Percentiles rank a stretch among this genome's conserved stretches.
These are phyloP conservation scores for Lumnitzera racemosa DNA, from an alignment of 345 rosid species.

Conservation along the genomic window DNA sequence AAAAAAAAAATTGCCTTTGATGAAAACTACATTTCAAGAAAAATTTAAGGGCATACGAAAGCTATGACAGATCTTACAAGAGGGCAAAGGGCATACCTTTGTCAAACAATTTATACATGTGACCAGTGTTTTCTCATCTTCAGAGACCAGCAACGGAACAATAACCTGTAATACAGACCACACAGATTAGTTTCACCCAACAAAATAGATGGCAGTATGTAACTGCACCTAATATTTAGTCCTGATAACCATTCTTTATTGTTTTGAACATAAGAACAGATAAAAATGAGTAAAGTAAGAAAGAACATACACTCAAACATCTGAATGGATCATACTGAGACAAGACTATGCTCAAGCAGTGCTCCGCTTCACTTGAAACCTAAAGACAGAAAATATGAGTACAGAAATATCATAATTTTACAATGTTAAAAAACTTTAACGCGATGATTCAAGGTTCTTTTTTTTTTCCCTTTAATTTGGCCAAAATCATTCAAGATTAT, in stretches of 20 bases:
- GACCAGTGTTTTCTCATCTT: slow-evolving; percentile 88
- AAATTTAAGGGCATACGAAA: background rate
- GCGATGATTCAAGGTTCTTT: too few species aligned
- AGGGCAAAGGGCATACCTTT: slow-evolving; percentile 42
- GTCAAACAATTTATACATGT: slow-evolving; percentile 90
- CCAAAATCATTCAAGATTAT: too few species aligned
- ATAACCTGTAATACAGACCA: slow-evolving; percentile 48
- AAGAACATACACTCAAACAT: slow-evolving; percentile 67
- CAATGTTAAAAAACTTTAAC: slow-evolving; percentile 5
- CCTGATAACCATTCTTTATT: too few species aligned
- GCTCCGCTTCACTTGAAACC: slow-evolving; percentile 92
- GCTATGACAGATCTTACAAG: background rate
- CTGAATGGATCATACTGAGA: slow-evolving; percentile 91
- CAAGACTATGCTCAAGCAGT: slow-evolving; percentile 66
- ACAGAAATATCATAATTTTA: slow-evolving; percentile 8
- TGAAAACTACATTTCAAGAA: background rate
- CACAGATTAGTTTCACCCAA: too few species aligned
- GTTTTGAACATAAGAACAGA: slow-evolving; percentile 1
- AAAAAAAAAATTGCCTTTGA: too few species aligned
- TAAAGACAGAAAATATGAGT: slow-evolving; percentile 16
- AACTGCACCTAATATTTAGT: too few species aligned
- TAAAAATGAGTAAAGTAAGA: background rate
- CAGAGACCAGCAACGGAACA: slow-evolving; percentile 81
- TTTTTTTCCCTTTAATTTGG: too few species aligned
- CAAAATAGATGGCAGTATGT: too few species aligned